These are phyloP conservation scores for Tricholoma sp. DNA, from an alignment of 768 basidiomycete species.

Conservation along the genomic window DNA sequence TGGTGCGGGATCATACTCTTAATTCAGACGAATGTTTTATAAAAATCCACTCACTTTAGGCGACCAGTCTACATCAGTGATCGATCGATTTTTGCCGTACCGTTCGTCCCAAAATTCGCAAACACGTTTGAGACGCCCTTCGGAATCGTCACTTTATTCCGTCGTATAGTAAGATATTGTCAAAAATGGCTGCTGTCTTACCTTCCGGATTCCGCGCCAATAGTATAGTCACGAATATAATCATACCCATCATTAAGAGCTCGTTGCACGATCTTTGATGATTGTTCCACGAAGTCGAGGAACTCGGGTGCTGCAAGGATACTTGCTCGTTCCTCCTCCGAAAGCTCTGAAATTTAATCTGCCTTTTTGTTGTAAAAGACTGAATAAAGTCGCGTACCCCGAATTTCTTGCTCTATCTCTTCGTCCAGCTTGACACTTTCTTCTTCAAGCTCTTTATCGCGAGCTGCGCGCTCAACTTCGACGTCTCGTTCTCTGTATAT, in stretches of 20 bases:
- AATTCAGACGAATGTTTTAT: neutral
- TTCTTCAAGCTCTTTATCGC: slow-evolving; percentile 77
- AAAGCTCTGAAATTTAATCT: slow-evolving; percentile 53
- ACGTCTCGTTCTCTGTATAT: slow-evolving; percentile 62
- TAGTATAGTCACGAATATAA: slow-evolving; percentile 95
- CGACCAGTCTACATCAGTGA: slow-evolving; percentile 97
- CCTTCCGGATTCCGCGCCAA: slow-evolving; percentile 80
- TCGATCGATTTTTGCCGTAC: slow-evolving; percentile 87
- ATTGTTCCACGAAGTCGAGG: slow-evolving; percentile 88
- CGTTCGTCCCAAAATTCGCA: slow-evolving; percentile 92
- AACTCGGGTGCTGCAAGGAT: slow-evolving; percentile 90
- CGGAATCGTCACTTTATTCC: slow-evolving; percentile 70
- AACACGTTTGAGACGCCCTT: slow-evolving; percentile 89
- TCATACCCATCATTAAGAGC: slow-evolving; percentile 95
- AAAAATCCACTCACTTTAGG: slow-evolving; percentile 60
- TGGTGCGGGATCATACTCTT: slow-evolving; percentile 24
- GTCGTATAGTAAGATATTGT: neutral
- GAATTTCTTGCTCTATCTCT: slow-evolving; percentile 82
- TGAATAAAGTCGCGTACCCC: slow-evolving; percentile 41
- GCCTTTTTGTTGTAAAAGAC: neutral
- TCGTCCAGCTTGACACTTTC: slow-evolving; percentile 80
- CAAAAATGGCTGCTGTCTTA: slow-evolving; percentile 32
- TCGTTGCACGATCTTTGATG: slow-evolving; percentile 91
- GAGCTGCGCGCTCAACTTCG: slow-evolving; percentile 61
- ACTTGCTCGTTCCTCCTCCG: slow-evolving; percentile 78